A percentile compares a stretch with the other conserved stretches of the same genome.
phyloP scores from a whole-genome alignment of 805 yeast genomes.

The Yamadazyma kitorensis region DNA sequence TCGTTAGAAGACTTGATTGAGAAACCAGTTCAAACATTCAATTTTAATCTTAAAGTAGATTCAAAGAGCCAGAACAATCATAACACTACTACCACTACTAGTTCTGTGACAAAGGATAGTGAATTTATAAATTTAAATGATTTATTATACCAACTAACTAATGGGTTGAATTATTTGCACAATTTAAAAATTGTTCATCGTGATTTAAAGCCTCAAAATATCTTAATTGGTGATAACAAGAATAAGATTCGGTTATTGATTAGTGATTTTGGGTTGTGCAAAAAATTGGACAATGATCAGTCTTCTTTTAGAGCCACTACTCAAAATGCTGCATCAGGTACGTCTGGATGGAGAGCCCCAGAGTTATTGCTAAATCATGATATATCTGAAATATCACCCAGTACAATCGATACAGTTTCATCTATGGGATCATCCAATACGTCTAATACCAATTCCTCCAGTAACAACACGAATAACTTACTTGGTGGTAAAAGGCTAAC shows the following conservation, averaged over 20 bases:
- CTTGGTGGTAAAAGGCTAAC: conserved; percentile 63
- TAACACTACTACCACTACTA: conserved; percentile 2
- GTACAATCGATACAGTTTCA: conserved; percentile 28
- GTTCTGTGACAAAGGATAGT: no score
- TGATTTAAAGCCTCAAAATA: conserved; percentile 93
- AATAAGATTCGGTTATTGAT: conserved; percentile 62
- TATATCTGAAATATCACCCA: conserved; percentile 37
- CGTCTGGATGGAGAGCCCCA: conserved; percentile 99
- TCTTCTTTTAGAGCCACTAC: conserved; percentile 91
- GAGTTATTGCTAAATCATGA: conserved; percentile 57
- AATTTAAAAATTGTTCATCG: conserved; percentile 90
- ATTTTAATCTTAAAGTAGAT: conserved; percentile 21
- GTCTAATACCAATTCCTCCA: conserved; percentile 13
- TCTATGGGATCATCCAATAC: conserved; percentile 15
- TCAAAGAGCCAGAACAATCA: conserved; percentile 11
- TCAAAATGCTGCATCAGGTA: conserved; percentile 86
- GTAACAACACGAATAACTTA: no score
- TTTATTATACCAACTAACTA: conserved; percentile 70
- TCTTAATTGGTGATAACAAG: conserved; percentile 63
- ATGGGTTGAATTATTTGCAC: conserved; percentile 85
- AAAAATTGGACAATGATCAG: conserved; percentile 86
- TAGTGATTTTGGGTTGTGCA: conserved; percentile 95
- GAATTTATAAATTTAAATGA: conserved; percentile 41
- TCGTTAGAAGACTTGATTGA: conserved; percentile 85
- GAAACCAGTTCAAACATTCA: conserved; percentile 38